Evolutionary conservation across 176 grass and related monocot genomes (phyloP).

Genomic region (Aegilops longissima): DNA sequence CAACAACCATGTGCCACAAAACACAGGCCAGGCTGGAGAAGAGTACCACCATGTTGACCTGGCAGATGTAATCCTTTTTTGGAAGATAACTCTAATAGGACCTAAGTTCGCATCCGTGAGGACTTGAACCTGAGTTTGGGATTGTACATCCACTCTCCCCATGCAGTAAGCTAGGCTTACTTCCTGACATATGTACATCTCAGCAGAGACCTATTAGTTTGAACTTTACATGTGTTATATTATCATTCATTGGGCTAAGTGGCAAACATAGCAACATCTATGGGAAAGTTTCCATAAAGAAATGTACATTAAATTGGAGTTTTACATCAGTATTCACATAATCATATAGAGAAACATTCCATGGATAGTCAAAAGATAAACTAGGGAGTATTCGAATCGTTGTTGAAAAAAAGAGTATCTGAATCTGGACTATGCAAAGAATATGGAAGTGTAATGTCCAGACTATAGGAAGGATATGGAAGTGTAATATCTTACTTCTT

Average conservation of each 20-base stretch:
- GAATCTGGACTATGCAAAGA: constrained; percentile 23
- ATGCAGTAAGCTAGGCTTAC: neutral
- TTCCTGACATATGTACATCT: neutral
- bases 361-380: constrained; percentile 1
- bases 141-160: neutral
- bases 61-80: neutral
- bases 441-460: constrained; percentile 15
- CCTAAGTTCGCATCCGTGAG: neutral
- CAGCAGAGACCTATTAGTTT: neutral
- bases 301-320: neutral
- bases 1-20: neutral
- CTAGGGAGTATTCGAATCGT: neutral
- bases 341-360: neutral
- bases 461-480: constrained; percentile 16
- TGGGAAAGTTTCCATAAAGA: neutral
- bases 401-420: neutral
- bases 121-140: neutral
- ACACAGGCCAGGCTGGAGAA: neutral
- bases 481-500: constrained; percentile 64
- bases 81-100: neutral
- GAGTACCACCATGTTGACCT: constrained; percentile 2
- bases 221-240: neutral
- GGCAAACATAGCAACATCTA: neutral
- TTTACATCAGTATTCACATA: neutral
- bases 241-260: neutral